Evolutionary conservation across 306 rosid genomes (phyloP).

Genomic region (Cucurbita argyrosperma): DNA sequence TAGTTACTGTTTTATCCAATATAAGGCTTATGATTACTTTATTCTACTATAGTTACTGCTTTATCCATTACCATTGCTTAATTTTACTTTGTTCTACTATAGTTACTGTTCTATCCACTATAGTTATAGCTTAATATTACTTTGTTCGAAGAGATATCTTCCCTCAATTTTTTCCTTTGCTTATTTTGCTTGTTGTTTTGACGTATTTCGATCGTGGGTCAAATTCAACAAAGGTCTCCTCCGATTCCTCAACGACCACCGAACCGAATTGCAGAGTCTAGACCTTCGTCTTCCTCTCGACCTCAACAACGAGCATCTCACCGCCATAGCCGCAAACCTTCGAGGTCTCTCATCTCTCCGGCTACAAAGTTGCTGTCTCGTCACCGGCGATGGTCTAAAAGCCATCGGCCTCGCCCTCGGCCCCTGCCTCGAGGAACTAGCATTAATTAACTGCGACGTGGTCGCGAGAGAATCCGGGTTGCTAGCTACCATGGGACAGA

Average conservation of each 20-base stretch:
- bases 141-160: no score
- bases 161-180: no score
- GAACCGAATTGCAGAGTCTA: constrained; percentile 27
- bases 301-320: constrained; percentile 53
- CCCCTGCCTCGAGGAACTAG: constrained; percentile 52
- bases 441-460: constrained; percentile 67
- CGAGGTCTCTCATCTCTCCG: constrained; percentile 29
- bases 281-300: constrained; percentile 82
- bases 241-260: constrained; percentile 27
- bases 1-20: no score
- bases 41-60: no score
- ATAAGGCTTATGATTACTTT: no score
- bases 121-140: no score
- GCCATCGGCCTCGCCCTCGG: constrained; percentile 30
- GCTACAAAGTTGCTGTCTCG: constrained; percentile 75
- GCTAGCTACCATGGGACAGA: constrained; percentile 71
- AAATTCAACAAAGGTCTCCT: constrained; percentile 14
- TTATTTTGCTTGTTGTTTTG: no score
- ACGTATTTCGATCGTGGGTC: no score
- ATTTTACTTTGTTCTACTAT: no score
- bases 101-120: no score
- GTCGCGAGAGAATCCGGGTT: constrained; percentile 74
- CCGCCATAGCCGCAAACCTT: constrained; percentile 32
- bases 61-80: no score
- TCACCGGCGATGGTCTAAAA: constrained; percentile 64